phyloP scores from a whole-genome alignment of 345 rosid genomes.

The Erysimum cheiranthoides region DNA sequence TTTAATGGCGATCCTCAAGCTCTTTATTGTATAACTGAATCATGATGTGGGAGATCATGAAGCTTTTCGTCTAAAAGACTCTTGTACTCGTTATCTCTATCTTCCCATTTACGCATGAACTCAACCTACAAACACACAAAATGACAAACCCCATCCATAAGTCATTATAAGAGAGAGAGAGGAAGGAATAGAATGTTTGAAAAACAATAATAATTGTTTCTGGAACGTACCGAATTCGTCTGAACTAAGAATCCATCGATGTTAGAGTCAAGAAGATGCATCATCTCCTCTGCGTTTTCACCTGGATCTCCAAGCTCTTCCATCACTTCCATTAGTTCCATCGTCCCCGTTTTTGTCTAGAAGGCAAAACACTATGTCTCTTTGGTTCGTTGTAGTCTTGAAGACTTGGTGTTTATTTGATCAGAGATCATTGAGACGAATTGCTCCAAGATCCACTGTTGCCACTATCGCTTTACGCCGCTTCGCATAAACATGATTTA shows the following conservation, averaged over 20 bases:
- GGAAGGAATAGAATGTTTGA: background rate
- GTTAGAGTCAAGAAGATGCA: constrained; percentile 90
- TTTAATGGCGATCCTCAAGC: constrained; percentile 56
- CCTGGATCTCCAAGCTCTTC: constrained; percentile 97
- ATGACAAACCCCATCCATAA: constrained; percentile 3
- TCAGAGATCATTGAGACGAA: constrained; percentile 83
- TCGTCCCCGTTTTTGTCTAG: constrained; percentile 93
- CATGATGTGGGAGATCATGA: constrained; percentile 50
- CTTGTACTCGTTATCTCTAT: constrained; percentile 64
- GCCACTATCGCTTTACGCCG: constrained; percentile 94
- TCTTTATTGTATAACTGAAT: constrained; percentile 68
- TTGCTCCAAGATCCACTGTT: constrained; percentile 90
- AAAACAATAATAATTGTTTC: constrained; percentile 62
- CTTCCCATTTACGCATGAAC: constrained; percentile 71
- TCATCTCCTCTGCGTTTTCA: constrained; percentile 92
- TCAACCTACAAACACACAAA: constrained; percentile 60
- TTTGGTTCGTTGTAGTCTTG: constrained; percentile 55
- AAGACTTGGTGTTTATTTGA: constrained; percentile 55
- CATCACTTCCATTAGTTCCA: constrained; percentile 90
- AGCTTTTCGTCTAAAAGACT: constrained; percentile 69
- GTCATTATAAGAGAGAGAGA: background rate
- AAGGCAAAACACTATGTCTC: constrained; percentile 73
- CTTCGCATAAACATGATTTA: constrained; percentile 57
- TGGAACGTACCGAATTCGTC: constrained; percentile 86
- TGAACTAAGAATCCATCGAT: constrained; percentile 90